phyloP scores from a whole-genome alignment of 495 filamentous ascomycete species.

The Penicillium desertorum region DNA sequence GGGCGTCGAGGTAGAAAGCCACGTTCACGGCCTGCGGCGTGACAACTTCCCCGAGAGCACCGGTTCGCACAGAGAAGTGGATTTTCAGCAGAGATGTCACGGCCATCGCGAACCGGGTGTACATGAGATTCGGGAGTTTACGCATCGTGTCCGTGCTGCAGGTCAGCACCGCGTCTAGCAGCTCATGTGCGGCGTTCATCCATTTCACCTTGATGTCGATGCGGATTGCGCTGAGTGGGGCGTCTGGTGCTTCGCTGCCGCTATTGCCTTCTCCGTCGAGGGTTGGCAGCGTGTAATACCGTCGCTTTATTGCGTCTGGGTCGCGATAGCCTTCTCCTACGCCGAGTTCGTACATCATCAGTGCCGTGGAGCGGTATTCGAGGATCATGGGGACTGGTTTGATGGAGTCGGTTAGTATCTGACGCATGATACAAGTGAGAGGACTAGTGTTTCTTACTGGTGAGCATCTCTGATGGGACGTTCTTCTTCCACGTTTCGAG shows the following conservation, averaged over 20 bases:
- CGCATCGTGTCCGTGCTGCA: slow-evolving; percentile 43
- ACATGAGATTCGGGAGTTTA: slow-evolving; percentile 47
- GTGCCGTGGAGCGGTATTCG: slow-evolving; percentile 46
- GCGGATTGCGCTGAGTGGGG: slow-evolving; percentile 42
- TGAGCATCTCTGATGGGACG: slow-evolving; percentile 38
- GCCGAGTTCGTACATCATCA: slow-evolving; percentile 53
- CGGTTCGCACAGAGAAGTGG: slow-evolving; percentile 47
- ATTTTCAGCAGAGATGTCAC: slow-evolving; percentile 51
- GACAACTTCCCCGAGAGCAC: slow-evolving; percentile 45
- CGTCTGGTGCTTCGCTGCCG: slow-evolving; percentile 20
- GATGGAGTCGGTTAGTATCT: slow-evolving; percentile 35
- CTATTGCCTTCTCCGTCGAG: slow-evolving; percentile 28
- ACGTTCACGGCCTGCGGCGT: slow-evolving; percentile 44
- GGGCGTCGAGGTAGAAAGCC: slow-evolving; percentile 44
- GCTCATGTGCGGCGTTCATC: slow-evolving; percentile 49
- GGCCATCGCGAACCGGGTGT: slow-evolving; percentile 44
- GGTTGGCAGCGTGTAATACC: slow-evolving; percentile 42
- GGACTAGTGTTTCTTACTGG: slow-evolving; percentile 28
- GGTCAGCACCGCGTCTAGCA: slow-evolving; percentile 47
- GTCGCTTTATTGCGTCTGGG: slow-evolving; percentile 42
- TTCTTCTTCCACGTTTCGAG: slow-evolving; percentile 47
- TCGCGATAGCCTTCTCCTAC: slow-evolving; percentile 53
- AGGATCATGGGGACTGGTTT: slow-evolving; percentile 44
- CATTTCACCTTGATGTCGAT: slow-evolving; percentile 51
- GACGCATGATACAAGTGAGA: not conserved